Percentiles rank a stretch among this genome's conserved stretches.
Conservation (phyloP, 345 rosid genomes). For the Garcia nutans region DNA sequence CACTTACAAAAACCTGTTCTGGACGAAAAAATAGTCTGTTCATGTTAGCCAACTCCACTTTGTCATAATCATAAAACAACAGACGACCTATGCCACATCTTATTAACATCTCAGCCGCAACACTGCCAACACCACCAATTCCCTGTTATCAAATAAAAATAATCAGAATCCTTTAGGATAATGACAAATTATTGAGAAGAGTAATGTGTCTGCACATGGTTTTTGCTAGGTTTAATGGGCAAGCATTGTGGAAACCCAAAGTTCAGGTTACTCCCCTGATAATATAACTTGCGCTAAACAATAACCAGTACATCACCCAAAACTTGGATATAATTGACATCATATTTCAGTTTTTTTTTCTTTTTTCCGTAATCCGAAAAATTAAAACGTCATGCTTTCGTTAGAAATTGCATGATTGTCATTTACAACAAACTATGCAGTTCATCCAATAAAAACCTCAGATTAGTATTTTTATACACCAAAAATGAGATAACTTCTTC, state of each 20-base stretch:
- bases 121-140: slow-evolving; percentile 97
- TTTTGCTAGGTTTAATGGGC: background rate
- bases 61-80: slow-evolving; percentile 92
- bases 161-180: background rate
- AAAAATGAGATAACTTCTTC: background rate
- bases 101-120: slow-evolving; percentile 98
- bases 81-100: slow-evolving; percentile 97
- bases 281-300: background rate
- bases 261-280: background rate
- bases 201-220: background rate
- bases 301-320: background rate
- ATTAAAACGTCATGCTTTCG: background rate
- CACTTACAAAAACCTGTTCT: slow-evolving; percentile 58
- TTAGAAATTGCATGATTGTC: background rate
- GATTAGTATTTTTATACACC: background rate
- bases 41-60: slow-evolving; percentile 97
- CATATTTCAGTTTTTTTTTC: background rate
- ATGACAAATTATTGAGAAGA: background rate
- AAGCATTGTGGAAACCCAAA: background rate
- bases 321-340: background rate
- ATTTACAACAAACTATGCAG: background rate
- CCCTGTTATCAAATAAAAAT: slow-evolving; percentile 50
- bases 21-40: slow-evolving; percentile 94
- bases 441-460: background rate
- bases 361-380: background rate